Evolutionary conservation across 192 early-diverging fungal species (phyloP), one percentile per base, ranked within the genome.

Genomic region (Chytriomyces hyalinus): DNA sequence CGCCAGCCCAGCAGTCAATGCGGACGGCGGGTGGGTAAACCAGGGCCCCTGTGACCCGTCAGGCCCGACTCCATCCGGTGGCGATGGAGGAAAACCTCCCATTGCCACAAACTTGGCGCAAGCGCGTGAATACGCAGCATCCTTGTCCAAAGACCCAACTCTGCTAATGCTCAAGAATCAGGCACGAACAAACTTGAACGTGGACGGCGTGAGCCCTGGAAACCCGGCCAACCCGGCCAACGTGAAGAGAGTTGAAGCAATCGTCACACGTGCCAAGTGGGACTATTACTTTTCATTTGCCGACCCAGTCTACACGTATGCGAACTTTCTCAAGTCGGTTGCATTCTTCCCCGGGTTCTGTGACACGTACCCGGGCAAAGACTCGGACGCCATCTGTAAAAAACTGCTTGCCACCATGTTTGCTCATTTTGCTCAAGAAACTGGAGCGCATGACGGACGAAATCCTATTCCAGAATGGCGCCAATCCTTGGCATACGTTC

Each of bases 341-440:
- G 69, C 24, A 0, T 70, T 50, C 49, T 70, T 70, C 36, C 26
- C 61, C 6, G 72, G 72, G n/a, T 63, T 74, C 62, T 74, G 72
- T 50, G 72, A 64, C 49, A 49, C 59, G 9, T 74, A 74, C 62
- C 8, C 72, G 6, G 61, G 59, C 9, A 20, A 60, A 28, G 72
- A 74, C 63, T 61, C 72, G 8, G 72, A 74, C 28, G 72, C 61
- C 7, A 48, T 74, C 44, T 74, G 72, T 47, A 61, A 64, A 43
- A 15, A n/a, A 6, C 26, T 64, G 26, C 44, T 74, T 3, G 22
- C 61, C 72, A 74, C 72, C 36, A 74, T 74, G 72, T 74, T 74
- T 74, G 72, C 72, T 17, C 72, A 74, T 47, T 74, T 74, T 74
- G 72, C 46, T 20, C 72, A 74, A 49, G 72, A 74, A 44, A 74